Evolutionary conservation across 192 early-diverging fungal species (phyloP), one percentile per base, ranked within the genome.

Genomic region (Coemansia sp.): DNA sequence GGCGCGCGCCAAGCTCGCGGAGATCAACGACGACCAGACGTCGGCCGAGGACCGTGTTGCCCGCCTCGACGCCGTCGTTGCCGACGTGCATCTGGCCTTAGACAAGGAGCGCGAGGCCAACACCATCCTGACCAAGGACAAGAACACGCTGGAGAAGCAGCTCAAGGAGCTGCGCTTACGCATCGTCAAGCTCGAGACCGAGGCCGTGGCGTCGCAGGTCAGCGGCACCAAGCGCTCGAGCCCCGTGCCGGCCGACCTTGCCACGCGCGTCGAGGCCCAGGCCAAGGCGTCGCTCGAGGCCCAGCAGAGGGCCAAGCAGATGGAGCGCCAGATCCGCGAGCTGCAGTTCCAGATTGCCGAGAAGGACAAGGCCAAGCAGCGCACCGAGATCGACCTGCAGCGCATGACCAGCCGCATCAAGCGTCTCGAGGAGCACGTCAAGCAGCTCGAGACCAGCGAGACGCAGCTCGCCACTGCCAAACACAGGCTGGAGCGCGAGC

Each of bases 331-430:
- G 54, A 83, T 94, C 59, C 83, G 90, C 15, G 91, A 94, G 73
- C 73, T 94, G 52, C 92, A 94, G 72, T 90, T 90, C 77, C 91
- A 94, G 60, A 64, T 95, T 9, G 68, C 76, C 24, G 93, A 95
- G 71, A 78, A 82, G 53, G 91, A 95, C 25, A 92, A 91, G 71
- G 71, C 87, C 45, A 90, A 90, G 71, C 84, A 88, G 46, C 80
- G 86, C 46, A 80, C 83, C 18, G 88, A 90, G 42, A 74, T 88
- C 18, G 90, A 92, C 57, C 71, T 83, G 25, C 79, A 82, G 55
- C 87, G 87, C 51, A 81, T 70, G 64, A 53, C 61, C 15, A 73
- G 47, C 83, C 87, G 67, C 61, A 59, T 68, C 62, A 76, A 65
- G 56, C 71, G 78, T 12, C 62, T 80, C 12, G 73, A 80, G 46